Evolutionary conservation across 1,139 yeast species (phyloP), one percentile per base, ranked within the genome.

Genomic region (Geotrichum histeridarum): DNA sequence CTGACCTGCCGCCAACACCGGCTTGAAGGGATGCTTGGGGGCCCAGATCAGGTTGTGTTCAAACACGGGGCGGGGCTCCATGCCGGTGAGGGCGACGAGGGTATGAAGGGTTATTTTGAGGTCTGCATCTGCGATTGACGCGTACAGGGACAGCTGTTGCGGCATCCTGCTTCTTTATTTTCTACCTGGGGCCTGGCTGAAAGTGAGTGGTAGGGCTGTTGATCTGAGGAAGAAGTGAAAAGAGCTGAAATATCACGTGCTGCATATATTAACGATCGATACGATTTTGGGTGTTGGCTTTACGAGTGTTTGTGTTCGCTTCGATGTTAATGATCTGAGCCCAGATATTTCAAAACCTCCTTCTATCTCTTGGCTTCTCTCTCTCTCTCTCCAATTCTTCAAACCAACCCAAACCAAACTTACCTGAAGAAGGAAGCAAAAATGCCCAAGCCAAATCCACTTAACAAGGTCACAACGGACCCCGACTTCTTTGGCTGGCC

Each of bases 401-500:
- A n/a, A n/a, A n/a, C n/a, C n/a, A n/a, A n/a, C n/a, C n/a, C n/a
- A n/a, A n/a, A n/a, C n/a, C n/a, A n/a, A n/a, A n/a, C n/a, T n/a
- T n/a, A n/a, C n/a, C n/a, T n/a, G n/a, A n/a, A 11, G 12, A 15
- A 17, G 22, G 17, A 11, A 14, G 3, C 2, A 8, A 8, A 5
- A 18, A 52, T 55, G 54, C 50, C 56, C 3, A 55, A 53, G 42
- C 56, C 56, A 12, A 55, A 55, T 30, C 55, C 52, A 8, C 70
- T 88, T 61, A 91, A 91, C 65, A 97, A 97, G 3, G 69, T 63
- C 47, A 88, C 97, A 0, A 75, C 70, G 9, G 80, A 83, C 52
- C 73, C 74, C 57, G 98, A 93, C 69, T 93, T 93, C 70, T 76
- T 78, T 37, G 99, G 99, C 0, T 71, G 79, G 8, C 70, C 79